Evolutionary conservation across 345 rosid genomes (phyloP), one percentile per base, ranked within the genome.

Genomic region (Aquilaria malaccensis): DNA sequence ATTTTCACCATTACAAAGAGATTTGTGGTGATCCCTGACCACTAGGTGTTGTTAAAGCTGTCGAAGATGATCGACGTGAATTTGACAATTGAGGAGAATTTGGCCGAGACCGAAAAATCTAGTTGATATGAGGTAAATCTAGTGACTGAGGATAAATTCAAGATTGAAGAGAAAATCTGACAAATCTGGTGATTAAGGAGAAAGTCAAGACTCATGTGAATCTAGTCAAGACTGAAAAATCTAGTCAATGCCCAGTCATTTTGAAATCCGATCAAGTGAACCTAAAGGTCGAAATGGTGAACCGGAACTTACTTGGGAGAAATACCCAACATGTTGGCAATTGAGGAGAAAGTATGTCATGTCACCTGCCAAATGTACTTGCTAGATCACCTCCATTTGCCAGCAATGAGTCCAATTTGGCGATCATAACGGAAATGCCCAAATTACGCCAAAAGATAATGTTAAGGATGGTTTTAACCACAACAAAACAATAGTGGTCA

Each of bases 201-300:
- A 90, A 90, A 68, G 74, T 80, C 54, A 88, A 83, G 1, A 43
- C 61, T 1, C 76, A 79, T 55, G 77, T 89, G 10, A 89, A 84
- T 43, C 68, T 22, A 22, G 22, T 86, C 53, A 81, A 64, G 61
- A 84, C 89, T 0, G 91, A 91, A 0, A 67, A 74, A 55, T 89
- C 93, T 2, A 86, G 77, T 30, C 87, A 91, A 37, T 82, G 87
- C 0, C 74, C 91, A 4, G 66, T 89, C 22, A 22, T 22, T 22
- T 22, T 22, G 22, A 22, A 22, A 22, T 22, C 22, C 22, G 22
- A 22, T 22, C 57, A 67, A 63, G 82, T 89, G 30, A 89, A 89
- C 69, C 62, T 89, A 37, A 94, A 89, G 65, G 96, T 94, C 5
- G 96, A 94, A 62, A 86, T 86, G 96, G 96, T 89, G 60, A 86